Evolutionary conservation across 192 early-diverging fungal genomes (phyloP), one percentile per base, ranked within the genome.

Genomic region (Coemansia biformis): DNA sequence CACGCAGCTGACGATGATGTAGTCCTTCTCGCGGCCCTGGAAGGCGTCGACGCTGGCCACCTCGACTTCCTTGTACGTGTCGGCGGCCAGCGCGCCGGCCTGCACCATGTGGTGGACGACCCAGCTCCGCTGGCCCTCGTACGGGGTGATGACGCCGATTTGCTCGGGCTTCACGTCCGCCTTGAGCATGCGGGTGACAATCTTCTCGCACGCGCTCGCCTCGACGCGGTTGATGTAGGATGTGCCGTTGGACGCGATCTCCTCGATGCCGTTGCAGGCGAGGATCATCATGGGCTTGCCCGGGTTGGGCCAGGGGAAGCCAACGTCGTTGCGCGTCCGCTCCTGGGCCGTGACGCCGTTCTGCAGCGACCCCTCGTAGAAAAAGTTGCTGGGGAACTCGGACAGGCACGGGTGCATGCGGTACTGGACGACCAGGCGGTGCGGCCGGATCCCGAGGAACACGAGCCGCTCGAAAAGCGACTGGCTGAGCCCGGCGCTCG

Each of bases 361-460:
- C 66, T 96, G 91, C 24, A 98, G 77, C 15, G 91, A 90, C 12
- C 96, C 96, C 66, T 99, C 96, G 59, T 99, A 99, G 55, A 99
- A 98, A 87, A 96, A 93, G 65, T 99, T 99, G 56, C 89, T 92
- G 2, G 96, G 93, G 57, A 98, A 99, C 74, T 93, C 95, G 10
- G 96, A 98, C 19, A 99, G 70, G 54, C 93, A 93, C 26, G 96
- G 96, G 52, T 99, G 96, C 96, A 98, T 98, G 57, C 96, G 91
- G 56, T 99, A 99, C 67, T 99, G 96, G 4, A 99, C 93, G 44
- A 96, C 90, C 14, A 99, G 81, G 16, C 94, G 86, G 50, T 96
- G 89, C 14, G 96, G 96, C 5, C 92, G 81, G 22, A 92, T 78
- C 15, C 92, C 91, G 15, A 98, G 77, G 45, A 93, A 83, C 19